Evolutionary conservation across 176 grass and related monocot genomes (phyloP).

Genomic region (Puya raimondii): DNA sequence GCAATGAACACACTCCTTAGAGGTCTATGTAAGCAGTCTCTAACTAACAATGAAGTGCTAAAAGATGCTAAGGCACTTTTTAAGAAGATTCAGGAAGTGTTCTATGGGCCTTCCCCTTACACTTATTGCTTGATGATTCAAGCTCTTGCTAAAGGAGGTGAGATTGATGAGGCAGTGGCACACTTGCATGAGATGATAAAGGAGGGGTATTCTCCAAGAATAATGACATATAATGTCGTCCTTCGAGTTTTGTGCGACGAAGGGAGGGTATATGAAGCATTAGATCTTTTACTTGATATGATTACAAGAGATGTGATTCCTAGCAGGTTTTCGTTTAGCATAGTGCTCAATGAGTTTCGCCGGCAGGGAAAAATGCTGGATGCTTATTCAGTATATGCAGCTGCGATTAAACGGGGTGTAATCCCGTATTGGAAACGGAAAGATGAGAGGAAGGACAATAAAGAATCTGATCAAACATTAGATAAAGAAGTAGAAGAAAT

Average conservation of each 20-base stretch:
- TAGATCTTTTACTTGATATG: conserved; percentile 50
- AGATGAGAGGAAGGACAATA: conserved; percentile 7
- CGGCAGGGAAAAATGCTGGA: conserved; percentile 45
- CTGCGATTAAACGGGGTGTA: conserved; percentile 61
- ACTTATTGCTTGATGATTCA: conserved; percentile 84
- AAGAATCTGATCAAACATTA: background rate
- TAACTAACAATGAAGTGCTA: conserved; percentile 27
- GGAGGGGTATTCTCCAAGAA: conserved; percentile 49
- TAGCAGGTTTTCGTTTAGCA: conserved; percentile 53
- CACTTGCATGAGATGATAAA: conserved; percentile 64
- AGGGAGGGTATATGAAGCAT: conserved; percentile 51
- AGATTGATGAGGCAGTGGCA: conserved; percentile 51
- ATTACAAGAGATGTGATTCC: conserved; percentile 55
- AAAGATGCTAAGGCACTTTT: conserved; percentile 53
- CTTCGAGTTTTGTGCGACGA: conserved; percentile 55
- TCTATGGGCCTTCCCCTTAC: conserved; percentile 53
- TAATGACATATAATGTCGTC: conserved; percentile 69
- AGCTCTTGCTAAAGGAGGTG: conserved; percentile 67
- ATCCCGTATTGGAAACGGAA: conserved; percentile 38
- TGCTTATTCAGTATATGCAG: conserved; percentile 61
- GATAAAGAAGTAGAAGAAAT: background rate
- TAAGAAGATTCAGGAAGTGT: conserved; percentile 25
- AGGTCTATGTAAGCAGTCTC: conserved; percentile 50
- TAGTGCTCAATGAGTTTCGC: conserved; percentile 50
- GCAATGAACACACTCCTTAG: conserved; percentile 65